These are phyloP conservation scores for Tricholomella constricta DNA, from an alignment of 768 basidiomycete species.

Conservation along the genomic window DNA sequence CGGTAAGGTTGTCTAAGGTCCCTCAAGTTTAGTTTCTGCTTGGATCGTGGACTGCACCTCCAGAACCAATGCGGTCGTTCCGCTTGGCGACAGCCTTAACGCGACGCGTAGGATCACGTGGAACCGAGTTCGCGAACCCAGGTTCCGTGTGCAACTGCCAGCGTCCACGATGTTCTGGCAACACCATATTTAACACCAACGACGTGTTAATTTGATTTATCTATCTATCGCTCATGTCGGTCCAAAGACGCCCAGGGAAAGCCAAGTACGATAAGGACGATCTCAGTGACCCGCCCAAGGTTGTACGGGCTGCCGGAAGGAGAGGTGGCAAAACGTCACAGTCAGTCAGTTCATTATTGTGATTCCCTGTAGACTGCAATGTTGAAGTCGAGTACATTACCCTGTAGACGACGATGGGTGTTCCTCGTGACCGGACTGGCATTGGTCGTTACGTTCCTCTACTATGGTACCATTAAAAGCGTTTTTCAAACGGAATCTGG, in stretches of 20 bases:
- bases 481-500: not conserved
- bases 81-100: no score
- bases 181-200: not conserved
- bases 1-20: no score
- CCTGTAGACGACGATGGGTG: constrained; percentile 2
- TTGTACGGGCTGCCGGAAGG: constrained; percentile 2
- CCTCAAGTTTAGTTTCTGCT: no score
- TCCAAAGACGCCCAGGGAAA: constrained; percentile 10
- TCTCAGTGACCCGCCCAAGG: constrained; percentile 9
- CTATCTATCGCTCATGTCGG: constrained; percentile 7
- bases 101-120: constrained; percentile 2
- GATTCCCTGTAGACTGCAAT: not conserved
- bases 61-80: no score
- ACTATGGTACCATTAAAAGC: not conserved
- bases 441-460: constrained; percentile 1
- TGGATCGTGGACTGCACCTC: no score
- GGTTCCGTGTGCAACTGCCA: not conserved
- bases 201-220: not conserved
- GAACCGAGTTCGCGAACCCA: not conserved
- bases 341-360: not conserved
- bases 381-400: not conserved
- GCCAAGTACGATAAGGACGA: constrained; percentile 11
- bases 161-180: not conserved
- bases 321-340: not conserved
- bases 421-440: not conserved